These are phyloP conservation scores for Kokia cookei DNA, from an alignment of 441 rosid genomes.

Conservation along the genomic window DNA sequence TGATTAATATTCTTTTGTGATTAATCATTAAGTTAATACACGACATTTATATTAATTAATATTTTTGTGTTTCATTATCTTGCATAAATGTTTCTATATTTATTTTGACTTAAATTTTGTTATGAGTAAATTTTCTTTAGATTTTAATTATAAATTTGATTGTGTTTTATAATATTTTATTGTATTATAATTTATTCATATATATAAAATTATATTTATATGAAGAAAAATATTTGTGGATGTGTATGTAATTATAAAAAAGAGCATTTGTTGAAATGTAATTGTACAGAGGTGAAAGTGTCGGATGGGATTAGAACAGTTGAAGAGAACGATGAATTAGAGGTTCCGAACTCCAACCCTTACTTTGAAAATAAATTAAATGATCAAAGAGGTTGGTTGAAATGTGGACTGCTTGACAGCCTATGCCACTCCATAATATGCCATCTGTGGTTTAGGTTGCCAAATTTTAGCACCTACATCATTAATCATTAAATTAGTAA, in stretches of 20 bases:
- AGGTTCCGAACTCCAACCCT: background rate
- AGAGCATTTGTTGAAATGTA: background rate
- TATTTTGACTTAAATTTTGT: too few relatives aligned
- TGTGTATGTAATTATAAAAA: background rate
- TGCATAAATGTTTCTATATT: too few relatives aligned
- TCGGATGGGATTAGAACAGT: background rate
- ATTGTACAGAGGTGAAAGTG: background rate
- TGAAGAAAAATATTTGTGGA: background rate
- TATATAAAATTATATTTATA: too few relatives aligned
- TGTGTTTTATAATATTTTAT: too few relatives aligned
- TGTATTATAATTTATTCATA: too few relatives aligned
- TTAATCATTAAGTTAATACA: too few relatives aligned
- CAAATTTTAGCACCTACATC: background rate
- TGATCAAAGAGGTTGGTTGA: background rate
- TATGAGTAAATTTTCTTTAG: too few relatives aligned
- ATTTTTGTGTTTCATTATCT: too few relatives aligned
- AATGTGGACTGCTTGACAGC: background rate
- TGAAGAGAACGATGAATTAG: background rate
- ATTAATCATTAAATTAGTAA: too few relatives aligned
- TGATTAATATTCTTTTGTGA: too few relatives aligned
- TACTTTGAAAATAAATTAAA: background rate
- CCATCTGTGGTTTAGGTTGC: background rate
- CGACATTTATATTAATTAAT: too few relatives aligned
- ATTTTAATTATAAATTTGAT: too few relatives aligned
- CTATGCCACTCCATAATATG: background rate